Evolutionary conservation across 192 early-diverging fungal genomes (phyloP), one percentile per base, ranked within the genome.

Genomic region (Umbelopsis ramanniana): DNA sequence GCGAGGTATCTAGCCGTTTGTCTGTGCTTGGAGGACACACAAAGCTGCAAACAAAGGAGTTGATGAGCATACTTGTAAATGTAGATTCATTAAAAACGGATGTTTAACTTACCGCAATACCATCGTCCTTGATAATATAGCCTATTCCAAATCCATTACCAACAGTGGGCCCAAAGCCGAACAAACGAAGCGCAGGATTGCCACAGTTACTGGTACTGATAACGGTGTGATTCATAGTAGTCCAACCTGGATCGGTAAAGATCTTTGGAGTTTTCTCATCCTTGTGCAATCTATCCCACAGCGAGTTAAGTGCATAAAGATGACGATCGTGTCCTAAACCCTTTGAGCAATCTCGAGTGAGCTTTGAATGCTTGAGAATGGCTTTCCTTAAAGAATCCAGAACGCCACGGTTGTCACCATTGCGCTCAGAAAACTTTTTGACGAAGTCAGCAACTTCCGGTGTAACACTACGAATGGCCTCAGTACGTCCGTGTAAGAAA

Each of bases 241-340:
- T 69, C 89, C 88, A 79, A 80, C 90, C 71, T 45, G 60, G 0
- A 72, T 69, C 74, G 66, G 70, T 76, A 90, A 82, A 84, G 23
- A 84, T 77, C 4, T 67, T 22, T 26, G 83, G 83, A 43, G 77
- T 75, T 23, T 66, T 52, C 19, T 71, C 43, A 7, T 55, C 52
- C 17, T 74, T 66, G 47, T 80, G 22, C 9, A 80, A n/a, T 48
- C 76, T 71, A n/a, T 84, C 69, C 76, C 76, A 87, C 77, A 91
- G 79, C 68, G 82, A 88, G 63, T 90, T 84, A 22, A 97, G 88
- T 1, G 91, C 95, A 29, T 95, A 88, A 79, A 97, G 69, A 79
- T 97, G 96, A 38, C 95, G 90, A 76, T 97, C 96, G 66, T 95
- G 90, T 50, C 95, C 96, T 46, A 86, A 48, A 22, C 95, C 96